phyloP scores from a whole-genome alignment of 495 filamentous ascomycete genomes.

The Penicillium mononematosum region DNA sequence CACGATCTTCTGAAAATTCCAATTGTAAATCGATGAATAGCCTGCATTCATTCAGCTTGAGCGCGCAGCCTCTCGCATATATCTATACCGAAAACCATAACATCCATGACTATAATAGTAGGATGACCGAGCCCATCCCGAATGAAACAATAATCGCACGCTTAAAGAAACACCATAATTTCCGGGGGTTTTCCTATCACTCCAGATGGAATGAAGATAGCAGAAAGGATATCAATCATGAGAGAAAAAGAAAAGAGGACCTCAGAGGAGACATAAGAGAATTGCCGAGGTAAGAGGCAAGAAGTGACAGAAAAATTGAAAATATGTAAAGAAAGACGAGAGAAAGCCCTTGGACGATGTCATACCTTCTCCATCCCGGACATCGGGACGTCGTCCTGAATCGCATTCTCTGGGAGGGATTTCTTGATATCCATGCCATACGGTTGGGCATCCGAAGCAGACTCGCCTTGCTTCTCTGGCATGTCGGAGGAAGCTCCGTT shows the following conservation, averaged over 20 bases:
- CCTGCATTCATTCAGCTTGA: slow-evolving; percentile 17
- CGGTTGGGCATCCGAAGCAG: slow-evolving; percentile 20
- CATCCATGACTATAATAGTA: slow-evolving; percentile 6
- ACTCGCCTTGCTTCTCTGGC: slow-evolving; percentile 25
- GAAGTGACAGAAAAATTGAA: background rate
- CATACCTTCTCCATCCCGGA: slow-evolving; percentile 39
- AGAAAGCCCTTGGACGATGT: slow-evolving; percentile 1
- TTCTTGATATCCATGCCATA: slow-evolving; percentile 38
- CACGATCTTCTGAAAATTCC: background rate
- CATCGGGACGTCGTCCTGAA: slow-evolving; percentile 40
- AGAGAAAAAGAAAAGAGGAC: slow-evolving; percentile 15
- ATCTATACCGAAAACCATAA: slow-evolving; percentile 13
- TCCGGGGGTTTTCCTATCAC: slow-evolving; percentile 1
- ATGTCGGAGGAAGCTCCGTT: slow-evolving; percentile 26
- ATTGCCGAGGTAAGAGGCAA: background rate
- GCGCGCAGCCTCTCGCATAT: slow-evolving; percentile 8
- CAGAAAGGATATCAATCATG: slow-evolving; percentile 33
- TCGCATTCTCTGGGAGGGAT: slow-evolving; percentile 27
- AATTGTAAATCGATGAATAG: slow-evolving; percentile 11
- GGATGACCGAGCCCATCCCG: background rate
- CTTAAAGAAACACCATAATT: slow-evolving; percentile 10
- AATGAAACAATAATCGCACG: slow-evolving; percentile 1
- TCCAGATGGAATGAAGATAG: slow-evolving; percentile 15
- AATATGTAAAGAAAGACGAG: slow-evolving; percentile 10
- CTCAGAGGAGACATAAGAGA: background rate